Evolutionary conservation across 345 rosid species (phyloP).

Genomic region (Ceriops decandra): DNA sequence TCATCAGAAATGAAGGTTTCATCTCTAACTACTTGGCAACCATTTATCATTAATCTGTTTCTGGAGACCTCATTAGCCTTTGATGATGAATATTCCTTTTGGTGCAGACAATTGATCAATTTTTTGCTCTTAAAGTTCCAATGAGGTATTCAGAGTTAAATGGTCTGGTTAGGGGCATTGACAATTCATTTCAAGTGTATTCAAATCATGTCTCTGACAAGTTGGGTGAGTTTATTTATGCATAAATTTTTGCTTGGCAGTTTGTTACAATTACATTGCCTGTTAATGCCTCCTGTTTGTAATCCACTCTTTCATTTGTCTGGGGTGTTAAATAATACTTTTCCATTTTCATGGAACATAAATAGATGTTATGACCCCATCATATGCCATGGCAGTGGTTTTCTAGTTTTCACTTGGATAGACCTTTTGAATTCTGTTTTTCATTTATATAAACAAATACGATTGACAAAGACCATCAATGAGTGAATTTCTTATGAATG

Average conservation of each 20-base stretch:
- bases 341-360: too few species aligned
- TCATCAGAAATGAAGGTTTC: background rate
- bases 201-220: slow-evolving; percentile 71
- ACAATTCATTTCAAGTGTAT: slow-evolving; percentile 92
- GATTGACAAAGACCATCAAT: too few species aligned
- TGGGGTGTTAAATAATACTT: too few species aligned
- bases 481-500: too few species aligned
- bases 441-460: too few species aligned
- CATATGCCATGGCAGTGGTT: too few species aligned
- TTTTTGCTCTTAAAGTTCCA: slow-evolving; percentile 81
- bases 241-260: background rate
- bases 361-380: too few species aligned
- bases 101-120: slow-evolving; percentile 95
- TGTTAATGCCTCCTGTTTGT: too few species aligned
- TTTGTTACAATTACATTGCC: background rate
- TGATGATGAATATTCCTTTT: slow-evolving; percentile 13
- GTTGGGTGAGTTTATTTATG: slow-evolving; percentile 56
- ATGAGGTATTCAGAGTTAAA: slow-evolving; percentile 75
- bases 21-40: background rate
- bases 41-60: background rate
- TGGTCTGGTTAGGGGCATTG: slow-evolving; percentile 75
- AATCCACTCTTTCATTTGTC: too few species aligned
- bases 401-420: too few species aligned
- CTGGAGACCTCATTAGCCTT: background rate
- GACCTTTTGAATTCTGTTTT: too few species aligned